Evolutionary conservation across 306 rosid species (phyloP), one percentile per base, ranked within the genome.

Genomic region (Sphenostylis stenocarpa): DNA sequence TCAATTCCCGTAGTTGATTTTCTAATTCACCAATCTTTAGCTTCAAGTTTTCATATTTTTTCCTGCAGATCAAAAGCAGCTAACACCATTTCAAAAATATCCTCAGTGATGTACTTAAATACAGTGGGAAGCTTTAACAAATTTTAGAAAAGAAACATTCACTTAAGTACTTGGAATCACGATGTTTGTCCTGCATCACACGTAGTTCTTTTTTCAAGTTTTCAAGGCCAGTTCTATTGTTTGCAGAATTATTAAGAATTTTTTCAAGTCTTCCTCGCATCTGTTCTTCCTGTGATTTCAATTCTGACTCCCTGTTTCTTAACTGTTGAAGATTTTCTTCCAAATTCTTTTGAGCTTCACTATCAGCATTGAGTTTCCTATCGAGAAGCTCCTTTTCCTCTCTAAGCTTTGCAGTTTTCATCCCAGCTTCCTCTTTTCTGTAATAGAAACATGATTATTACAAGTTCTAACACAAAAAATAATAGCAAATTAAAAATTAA

Each of bases 351-450:
- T 79, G 91, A 79, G 91, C 99, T 90, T 96, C 99, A 81, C 80
- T 83, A 74, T 96, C 96, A 79, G 95, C 98, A 81, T 92, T 94
- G 14, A 92, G 99, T 84, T 96, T 92, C 84, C 94, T 90, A 51
- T 96, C 99, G 78, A 89, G 72, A 73, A 92, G 87, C 85, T 96
- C 99, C 81, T 96, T 96, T 86, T 96, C 97, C 82, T 89, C 99
- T 80, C 86, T 91, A 41, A 96, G 89, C 87, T 86, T 91, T 60
- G 86, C 93, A 61, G 99, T 92, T 88, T 91, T 88, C 97, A 88
- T 96, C 81, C 98, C 99, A 73, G 97, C 98, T 77, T 96, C 96
- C 81, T 91, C 97, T 85, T 96, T 96, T 74, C 99, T 96, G 91
- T 53, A 75, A 70, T 29, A 76, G 64, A 78, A 84, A 72, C 76